These are phyloP conservation scores for Passalora sequoiae DNA, from an alignment of 2,329 filamentous ascomycete genomes.

Conservation along the genomic window DNA sequence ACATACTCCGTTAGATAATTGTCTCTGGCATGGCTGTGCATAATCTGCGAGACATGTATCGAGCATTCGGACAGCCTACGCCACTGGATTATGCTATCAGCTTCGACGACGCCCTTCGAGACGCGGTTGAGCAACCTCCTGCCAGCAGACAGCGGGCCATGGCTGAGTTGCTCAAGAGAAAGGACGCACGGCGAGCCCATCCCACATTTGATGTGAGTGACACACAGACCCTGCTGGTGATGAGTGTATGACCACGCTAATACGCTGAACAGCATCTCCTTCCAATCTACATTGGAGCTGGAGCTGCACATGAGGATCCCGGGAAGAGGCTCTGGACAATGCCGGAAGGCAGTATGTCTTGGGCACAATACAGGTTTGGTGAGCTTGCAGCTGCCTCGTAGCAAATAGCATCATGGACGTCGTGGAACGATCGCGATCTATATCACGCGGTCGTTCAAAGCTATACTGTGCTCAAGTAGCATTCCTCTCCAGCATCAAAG, in stretches of 20 bases:
- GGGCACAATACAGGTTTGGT: conserved; percentile 35
- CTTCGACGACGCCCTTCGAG: conserved; percentile 34
- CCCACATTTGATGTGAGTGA: conserved; percentile 62
- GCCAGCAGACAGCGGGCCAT: conserved; percentile 32
- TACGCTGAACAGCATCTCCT: no score
- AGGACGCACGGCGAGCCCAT: conserved; percentile 58
- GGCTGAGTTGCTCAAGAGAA: conserved; percentile 32
- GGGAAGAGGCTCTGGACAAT: conserved; percentile 34
- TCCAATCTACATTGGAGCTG: conserved; percentile 50
- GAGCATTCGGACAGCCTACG: conserved; percentile 19
- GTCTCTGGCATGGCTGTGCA: conserved; percentile 66
- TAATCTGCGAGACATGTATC: conserved; percentile 34
- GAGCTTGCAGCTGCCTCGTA: conserved; percentile 13
- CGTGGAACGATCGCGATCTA: no score
- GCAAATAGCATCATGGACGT: not conserved
- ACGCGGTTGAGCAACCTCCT: conserved; percentile 31
- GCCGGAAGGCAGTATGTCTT: conserved; percentile 34
- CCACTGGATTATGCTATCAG: conserved; percentile 32
- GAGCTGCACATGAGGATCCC: conserved; percentile 31
- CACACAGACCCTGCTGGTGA: conserved; percentile 42
- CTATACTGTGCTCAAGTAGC: no score
- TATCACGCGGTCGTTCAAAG: no score
- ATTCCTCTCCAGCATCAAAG: no score
- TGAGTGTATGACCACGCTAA: not conserved
- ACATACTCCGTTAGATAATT: no score